Conservation (phyloP, 257 asterid species). For the Scutellaria baicalensis region DNA sequence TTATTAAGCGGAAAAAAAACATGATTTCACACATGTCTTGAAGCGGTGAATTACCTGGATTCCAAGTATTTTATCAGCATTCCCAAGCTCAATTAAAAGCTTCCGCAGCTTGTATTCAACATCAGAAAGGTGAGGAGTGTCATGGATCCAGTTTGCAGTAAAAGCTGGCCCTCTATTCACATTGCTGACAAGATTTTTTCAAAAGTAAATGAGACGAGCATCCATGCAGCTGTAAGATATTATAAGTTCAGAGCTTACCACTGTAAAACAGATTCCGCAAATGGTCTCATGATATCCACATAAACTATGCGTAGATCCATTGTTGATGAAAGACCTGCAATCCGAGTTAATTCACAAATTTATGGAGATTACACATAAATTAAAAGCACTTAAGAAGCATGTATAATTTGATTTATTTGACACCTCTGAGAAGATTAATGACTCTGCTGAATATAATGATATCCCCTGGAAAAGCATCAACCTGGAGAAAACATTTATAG, state of each 20-base stretch:
- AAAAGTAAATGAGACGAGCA: slow-evolving; percentile 22
- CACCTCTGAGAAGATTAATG: slow-evolving; percentile 94
- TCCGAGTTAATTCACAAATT: slow-evolving; percentile 19
- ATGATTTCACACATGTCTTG: slow-evolving; percentile 1
- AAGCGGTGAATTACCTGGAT: slow-evolving; percentile 60
- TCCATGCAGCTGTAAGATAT: slow-evolving; percentile 1
- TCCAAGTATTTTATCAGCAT: slow-evolving; percentile 87
- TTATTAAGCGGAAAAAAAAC: neutral
- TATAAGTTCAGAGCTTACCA: slow-evolving; percentile 38
- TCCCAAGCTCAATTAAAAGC: slow-evolving; percentile 79
- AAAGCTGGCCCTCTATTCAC: slow-evolving; percentile 57
- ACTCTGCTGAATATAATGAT: slow-evolving; percentile 89
- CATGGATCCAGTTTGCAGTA: slow-evolving; percentile 67
- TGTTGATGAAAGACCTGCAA: slow-evolving; percentile 86
- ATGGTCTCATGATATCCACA: slow-evolving; percentile 91
- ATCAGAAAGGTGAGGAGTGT: slow-evolving; percentile 67
- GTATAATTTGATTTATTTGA: slow-evolving; percentile 6
- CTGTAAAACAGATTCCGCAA: slow-evolving; percentile 91
- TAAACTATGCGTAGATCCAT: slow-evolving; percentile 77
- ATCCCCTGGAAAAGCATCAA: slow-evolving; percentile 99
- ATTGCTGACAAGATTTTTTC: slow-evolving; percentile 52
- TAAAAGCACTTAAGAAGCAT: neutral
- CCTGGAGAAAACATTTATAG: slow-evolving; percentile 39
- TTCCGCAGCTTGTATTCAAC: slow-evolving; percentile 80
- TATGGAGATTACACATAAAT: slow-evolving; percentile 14